These are phyloP conservation scores for Globisporangium recalcitrans DNA, from an alignment of 352 stramenopile species.

Conservation along the genomic window DNA sequence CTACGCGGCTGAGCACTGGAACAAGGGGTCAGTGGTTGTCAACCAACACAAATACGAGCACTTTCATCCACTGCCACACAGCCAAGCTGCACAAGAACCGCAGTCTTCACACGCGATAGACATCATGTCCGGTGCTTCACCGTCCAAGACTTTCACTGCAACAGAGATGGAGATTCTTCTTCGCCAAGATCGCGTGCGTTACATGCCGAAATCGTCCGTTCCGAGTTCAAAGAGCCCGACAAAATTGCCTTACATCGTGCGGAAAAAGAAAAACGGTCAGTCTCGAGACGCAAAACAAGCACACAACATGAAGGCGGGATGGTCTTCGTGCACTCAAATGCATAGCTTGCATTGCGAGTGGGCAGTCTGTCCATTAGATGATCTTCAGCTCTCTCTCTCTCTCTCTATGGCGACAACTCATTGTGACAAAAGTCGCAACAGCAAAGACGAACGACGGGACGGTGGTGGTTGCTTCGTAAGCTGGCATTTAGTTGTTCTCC, in stretches of 20 bases:
- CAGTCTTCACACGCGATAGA: neutral
- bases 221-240: slow-evolving; percentile 15
- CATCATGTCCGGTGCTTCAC: neutral
- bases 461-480: neutral
- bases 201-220: neutral
- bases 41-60: slow-evolving; percentile 2
- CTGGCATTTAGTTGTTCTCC: slow-evolving; percentile 50
- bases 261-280: slow-evolving; percentile 20
- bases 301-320: neutral
- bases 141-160: slow-evolving; percentile 4
- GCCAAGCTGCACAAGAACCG: neutral
- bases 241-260: slow-evolving; percentile 43
- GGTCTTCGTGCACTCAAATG: neutral
- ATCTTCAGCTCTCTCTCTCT: slow-evolving; percentile 6
- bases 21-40: neutral
- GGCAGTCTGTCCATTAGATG: slow-evolving; percentile 1
- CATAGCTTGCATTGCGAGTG: slow-evolving; percentile 2
- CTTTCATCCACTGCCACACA: neutral
- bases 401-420: neutral
- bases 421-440: slow-evolving; percentile 1
- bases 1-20: neutral
- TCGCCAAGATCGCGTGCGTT: neutral
- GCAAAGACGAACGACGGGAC: neutral
- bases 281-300: neutral
- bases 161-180: slow-evolving; percentile 14